Base-by-base conservation (phyloP, 2,329 filamentous ascomycete species). In the Cladorrhinum sp. region DNA sequence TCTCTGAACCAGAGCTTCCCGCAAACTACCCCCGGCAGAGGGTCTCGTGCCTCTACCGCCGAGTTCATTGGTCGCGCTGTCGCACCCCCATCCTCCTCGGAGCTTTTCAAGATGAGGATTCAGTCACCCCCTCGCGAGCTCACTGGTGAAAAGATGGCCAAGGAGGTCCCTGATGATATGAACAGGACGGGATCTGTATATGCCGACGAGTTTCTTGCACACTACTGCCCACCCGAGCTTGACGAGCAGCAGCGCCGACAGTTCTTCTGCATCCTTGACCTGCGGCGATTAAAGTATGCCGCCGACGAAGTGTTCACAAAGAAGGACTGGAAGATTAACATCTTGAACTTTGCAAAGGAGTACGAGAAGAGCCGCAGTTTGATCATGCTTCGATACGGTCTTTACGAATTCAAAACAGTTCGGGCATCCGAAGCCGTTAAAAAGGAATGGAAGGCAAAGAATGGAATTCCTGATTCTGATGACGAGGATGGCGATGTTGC, bases 301-400 rank as follows among this genome's bases (percentile, higher is more conserved):
- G 83, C 84, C 25, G 79, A 85, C 65, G 83, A 86, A 66, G 83
- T 86, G 16, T 86, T 86, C 61, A 69, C 74, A 18, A 82, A 79
- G 69, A 86, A 86, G 70, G 83, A 85, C 65, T 86, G 84, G 84
- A 85, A 84, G 72, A 72, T 86, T 57, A 86, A 86, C 64, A 79
- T 86, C 18, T 70, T 82, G 64, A 86, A 85, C 69, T 86, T 86
- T 60, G 83, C 84, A 41, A 86, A 85, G 69, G 84, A 86, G 69
- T 86, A 84, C 62, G 84, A 86, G 69, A 86, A 86, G 75, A 86
- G 83, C 68, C 78, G 84, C 53, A 84, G 82, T 65, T 74, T 86
- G 49, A 85, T 86, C 60, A 79, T 86, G 72, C 69, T 86, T 59
- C 81, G 83, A 52, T 86, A 86, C 63, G 84, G 83, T 1, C 77